Evolutionary conservation across 1,284 basidiomycete genomes (phyloP), one percentile per base, ranked within the genome.

Genomic region (Ganoderma lingzhi): DNA sequence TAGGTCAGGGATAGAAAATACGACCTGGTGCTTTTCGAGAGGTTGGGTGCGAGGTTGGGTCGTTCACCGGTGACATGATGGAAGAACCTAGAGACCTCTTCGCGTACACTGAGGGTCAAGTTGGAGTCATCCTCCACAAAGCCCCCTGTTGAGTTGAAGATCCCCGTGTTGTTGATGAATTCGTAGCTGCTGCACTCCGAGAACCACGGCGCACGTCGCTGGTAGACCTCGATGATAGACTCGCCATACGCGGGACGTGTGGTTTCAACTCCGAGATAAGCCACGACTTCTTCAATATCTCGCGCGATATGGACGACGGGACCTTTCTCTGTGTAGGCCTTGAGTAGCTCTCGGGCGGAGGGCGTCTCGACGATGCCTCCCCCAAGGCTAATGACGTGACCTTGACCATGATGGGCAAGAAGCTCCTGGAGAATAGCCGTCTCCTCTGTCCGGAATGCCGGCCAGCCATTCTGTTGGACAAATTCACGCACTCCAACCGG

Each of bases 1-100:
- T 96, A 97, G 0, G 97, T 98, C 71, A 99, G 84, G 10, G 93
- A 93, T 48, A 99, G 85, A 88, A 99, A 98, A 81, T 96, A 96
- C 0, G 96, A 95, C 14, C 93, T 88, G 42, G 84, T 83, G 14
- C 87, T 89, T n/a, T 78, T 78, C 0, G 80, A 81, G 17, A 95
- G 81, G 74, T 89, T 90, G 0, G 87, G 83, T 8, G 88, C 84
- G 15, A 91, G 81, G 77, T 96, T 96, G 4, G 90, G 87, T 45
- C 85, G 83, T 62, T 88, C 82, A 0, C 95, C 95, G 1, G 94
- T 93, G 74, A 98, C 87, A 78, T 98, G 97, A 42, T 86, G 86
- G 88, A 99, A 99, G 88, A 96, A 99, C 37, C 93, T 83, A 66
- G 81, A 78, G n/a, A 91, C 84, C 73, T 93, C 90, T 48, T 83